phyloP scores from a whole-genome alignment of 2,329 filamentous ascomycete genomes.

The Fusarium euwallaceae region DNA sequence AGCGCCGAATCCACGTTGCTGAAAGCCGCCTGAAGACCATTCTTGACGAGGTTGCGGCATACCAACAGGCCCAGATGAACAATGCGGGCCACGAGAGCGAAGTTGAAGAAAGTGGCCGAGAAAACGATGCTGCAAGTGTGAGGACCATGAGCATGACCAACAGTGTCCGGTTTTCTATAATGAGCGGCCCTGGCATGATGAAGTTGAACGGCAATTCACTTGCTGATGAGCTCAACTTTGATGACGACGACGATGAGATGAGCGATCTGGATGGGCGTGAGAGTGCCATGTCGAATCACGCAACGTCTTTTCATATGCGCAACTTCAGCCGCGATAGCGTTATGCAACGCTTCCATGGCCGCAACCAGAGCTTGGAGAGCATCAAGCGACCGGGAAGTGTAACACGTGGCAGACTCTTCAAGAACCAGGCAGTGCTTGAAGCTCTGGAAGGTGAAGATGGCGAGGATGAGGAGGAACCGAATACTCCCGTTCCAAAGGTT shows the following conservation, averaged over 20 bases:
- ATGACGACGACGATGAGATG: conserved; percentile 82
- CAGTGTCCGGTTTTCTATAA: conserved; percentile 79
- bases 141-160: conserved; percentile 78
- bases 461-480: conserved; percentile 60
- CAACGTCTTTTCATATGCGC: conserved; percentile 62
- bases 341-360: conserved; percentile 61
- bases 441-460: conserved; percentile 68
- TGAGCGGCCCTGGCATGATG: conserved; percentile 67
- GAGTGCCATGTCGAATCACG: conserved; percentile 66
- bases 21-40: conserved; percentile 87
- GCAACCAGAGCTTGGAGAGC: conserved; percentile 72
- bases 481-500: conserved; percentile 53
- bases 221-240: conserved; percentile 91
- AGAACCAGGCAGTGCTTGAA: conserved; percentile 69
- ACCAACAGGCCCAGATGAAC: conserved; percentile 68
- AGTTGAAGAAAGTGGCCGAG: conserved; percentile 70
- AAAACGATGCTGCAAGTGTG: conserved; percentile 80
- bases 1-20: conserved; percentile 89
- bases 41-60: conserved; percentile 85
- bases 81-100: conserved; percentile 65
- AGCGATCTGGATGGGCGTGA: conserved; percentile 79
- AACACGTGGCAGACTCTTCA: conserved; percentile 64
- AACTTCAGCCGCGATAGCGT: conserved; percentile 71
- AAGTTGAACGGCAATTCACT: conserved; percentile 80
- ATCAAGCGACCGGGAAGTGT: conserved; percentile 68